Evolutionary conservation across 306 rosid genomes (phyloP).

Genomic region (Sphenostylis stenocarpa): DNA sequence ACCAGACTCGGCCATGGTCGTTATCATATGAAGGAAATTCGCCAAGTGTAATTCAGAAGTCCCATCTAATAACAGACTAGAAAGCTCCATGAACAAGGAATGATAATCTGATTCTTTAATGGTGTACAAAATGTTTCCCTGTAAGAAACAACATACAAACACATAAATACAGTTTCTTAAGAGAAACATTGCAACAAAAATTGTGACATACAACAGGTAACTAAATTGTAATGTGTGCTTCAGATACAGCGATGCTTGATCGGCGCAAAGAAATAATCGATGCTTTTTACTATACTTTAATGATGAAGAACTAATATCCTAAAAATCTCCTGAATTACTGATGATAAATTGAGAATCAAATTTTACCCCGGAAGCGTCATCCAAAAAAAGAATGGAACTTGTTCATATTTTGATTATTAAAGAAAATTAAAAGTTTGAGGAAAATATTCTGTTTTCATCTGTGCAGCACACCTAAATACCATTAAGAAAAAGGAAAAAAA

Average conservation of each 20-base stretch:
- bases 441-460: not conserved
- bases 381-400: not conserved
- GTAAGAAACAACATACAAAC: slow-evolving; percentile 29
- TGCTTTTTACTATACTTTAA: slow-evolving; percentile 4
- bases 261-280: slow-evolving; percentile 22
- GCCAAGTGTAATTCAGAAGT: slow-evolving; percentile 63
- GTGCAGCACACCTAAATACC: too few species aligned
- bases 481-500: too few species aligned
- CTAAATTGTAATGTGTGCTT: not conserved
- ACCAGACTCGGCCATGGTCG: slow-evolving; percentile 73
- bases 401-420: slow-evolving; percentile 2
- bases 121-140: slow-evolving; percentile 68
- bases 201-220: not conserved
- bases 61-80: slow-evolving; percentile 67
- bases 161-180: not conserved
- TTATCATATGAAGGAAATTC: slow-evolving; percentile 88
- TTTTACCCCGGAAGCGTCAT: not conserved
- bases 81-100: slow-evolving; percentile 82
- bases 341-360: not conserved
- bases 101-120: slow-evolving; percentile 66
- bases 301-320: slow-evolving; percentile 1
- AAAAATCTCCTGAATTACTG: not conserved
- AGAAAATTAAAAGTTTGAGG: not conserved
- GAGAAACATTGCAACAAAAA: not conserved
- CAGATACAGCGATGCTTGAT: slow-evolving; percentile 21